These are phyloP conservation scores for Trebouxia sp. DNA, from an alignment of 139 green algal species.

Conservation along the genomic window DNA sequence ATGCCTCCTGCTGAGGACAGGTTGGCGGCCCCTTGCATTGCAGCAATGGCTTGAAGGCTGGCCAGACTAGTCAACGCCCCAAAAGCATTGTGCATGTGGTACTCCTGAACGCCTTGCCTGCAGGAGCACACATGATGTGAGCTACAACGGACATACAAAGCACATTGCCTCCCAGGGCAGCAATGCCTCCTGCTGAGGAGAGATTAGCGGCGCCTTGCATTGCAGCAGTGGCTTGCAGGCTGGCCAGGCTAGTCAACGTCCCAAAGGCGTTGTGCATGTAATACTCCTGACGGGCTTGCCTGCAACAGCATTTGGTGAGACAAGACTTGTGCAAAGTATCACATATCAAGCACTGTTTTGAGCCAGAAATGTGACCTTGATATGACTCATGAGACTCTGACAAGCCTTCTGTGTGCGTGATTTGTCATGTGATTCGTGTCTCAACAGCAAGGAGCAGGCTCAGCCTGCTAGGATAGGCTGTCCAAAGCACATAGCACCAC, in stretches of 20 bases:
- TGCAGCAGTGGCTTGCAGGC: conserved; percentile 29
- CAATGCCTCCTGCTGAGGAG: not conserved
- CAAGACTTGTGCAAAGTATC: too few relatives aligned
- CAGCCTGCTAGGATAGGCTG: too few relatives aligned
- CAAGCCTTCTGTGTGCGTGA: too few relatives aligned
- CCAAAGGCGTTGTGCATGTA: conserved; percentile 33
- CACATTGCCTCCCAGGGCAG: conserved; percentile 1
- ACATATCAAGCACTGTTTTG: too few relatives aligned
- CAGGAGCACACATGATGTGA: too few relatives aligned
- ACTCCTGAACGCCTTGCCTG: conserved; percentile 16
- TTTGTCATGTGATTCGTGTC: too few relatives aligned
- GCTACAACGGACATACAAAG: not conserved
- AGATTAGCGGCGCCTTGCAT: conserved; percentile 34
- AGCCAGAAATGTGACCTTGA: too few relatives aligned
- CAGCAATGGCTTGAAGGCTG: conserved; percentile 29
- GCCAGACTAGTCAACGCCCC: conserved; percentile 34
- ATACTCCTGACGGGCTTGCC: conserved; percentile 5
- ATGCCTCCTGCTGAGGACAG: conserved; percentile 4
- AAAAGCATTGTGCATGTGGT: conserved; percentile 26
- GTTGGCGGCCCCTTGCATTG: conserved; percentile 31
- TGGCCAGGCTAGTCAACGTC: conserved; percentile 29
- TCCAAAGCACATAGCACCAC: too few relatives aligned
- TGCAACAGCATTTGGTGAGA: too few relatives aligned
- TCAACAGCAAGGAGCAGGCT: too few relatives aligned
- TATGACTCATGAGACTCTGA: too few relatives aligned